Percentiles rank a stretch among this genome's conserved stretches.
Evolutionary conservation across 2,329 filamentous ascomycete species (phyloP).

Genomic region (Neopestalotiopsis sp.): DNA sequence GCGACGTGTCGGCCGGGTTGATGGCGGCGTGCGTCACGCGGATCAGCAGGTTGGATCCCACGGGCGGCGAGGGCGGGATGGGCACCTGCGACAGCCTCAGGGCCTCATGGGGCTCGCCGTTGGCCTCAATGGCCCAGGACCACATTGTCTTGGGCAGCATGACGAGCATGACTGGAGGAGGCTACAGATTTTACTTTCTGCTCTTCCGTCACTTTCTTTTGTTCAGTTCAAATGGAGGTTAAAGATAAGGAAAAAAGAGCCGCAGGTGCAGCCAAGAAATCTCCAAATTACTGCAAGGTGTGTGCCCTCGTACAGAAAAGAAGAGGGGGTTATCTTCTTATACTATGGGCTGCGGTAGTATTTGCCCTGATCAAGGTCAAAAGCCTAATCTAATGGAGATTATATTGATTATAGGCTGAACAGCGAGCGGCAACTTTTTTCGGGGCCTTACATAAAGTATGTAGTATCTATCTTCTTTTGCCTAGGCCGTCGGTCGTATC

Average conservation of each 20-base stretch:
- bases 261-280: background rate
- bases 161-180: background rate
- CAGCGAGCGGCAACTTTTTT: background rate
- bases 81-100: conserved; percentile 12
- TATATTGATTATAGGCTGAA: conserved; percentile 2
- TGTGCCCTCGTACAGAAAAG: background rate
- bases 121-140: conserved; percentile 15
- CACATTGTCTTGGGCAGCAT: conserved; percentile 19
- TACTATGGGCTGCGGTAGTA: background rate
- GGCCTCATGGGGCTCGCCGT: conserved; percentile 16
- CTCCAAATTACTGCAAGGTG: too few relatives aligned
- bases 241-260: background rate
- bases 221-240: background rate
- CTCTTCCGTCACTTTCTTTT: background rate
- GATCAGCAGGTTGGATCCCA: conserved; percentile 18
- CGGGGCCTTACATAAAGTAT: background rate
- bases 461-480: background rate
- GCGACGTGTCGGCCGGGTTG: conserved; percentile 20
- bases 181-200: background rate
- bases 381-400: background rate
- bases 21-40: conserved; percentile 20
- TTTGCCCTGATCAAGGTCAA: background rate
- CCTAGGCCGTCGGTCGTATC: background rate
- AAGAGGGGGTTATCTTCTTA: background rate
- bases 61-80: conserved; percentile 8